Base-by-base conservation (phyloP, 2,329 filamentous ascomycete species). In the Tolypocladium amazonense region DNA sequence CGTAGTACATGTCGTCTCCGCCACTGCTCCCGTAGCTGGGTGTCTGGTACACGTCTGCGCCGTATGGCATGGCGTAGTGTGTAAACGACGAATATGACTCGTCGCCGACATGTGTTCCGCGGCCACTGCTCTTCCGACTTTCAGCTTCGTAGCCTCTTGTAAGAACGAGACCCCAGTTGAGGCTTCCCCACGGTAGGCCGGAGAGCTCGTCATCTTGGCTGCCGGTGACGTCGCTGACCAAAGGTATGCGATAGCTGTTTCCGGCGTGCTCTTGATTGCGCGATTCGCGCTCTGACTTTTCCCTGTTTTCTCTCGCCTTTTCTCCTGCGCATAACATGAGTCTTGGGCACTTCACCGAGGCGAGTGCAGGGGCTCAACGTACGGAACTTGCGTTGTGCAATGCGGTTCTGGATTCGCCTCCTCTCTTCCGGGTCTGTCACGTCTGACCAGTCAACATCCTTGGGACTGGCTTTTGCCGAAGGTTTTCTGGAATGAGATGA, bases 311-410 rank as follows among this genome's bases (percentile, higher is more conserved):
- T 67, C 83, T 84, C 1, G 81, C 79, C 67, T 90, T 90, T 65
- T 89, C 87, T 66, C 88, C 88, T 90, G 62, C 15, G 23, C 0
- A 14, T 4, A 8, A 30, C 15, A 59, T 67, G 56, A 68, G 61
- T 35, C 18, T 11, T 18, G 27, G 25, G 3, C 25, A 30, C 7
- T 12, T 56, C 41, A 38, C 25, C 3, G 9, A 25, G 7, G 4
- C 14, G 20, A 27, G 23, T 30, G 30, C 15, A 12, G 35, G 15
- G 3, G 2, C 27, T 47, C 7, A 18, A 66, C 86, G 68, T 80
- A 91, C 88, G 81, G 65, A 90, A 91, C 67, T 90, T 90, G 65
- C 88, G 80, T 68, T 91, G 88, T 2, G 88, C 88, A 62, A 90
- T 82, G 58, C 87, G 82, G 70, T 92, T 92, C 70, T 92, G 88